Base-by-base conservation (phyloP, 2,329 filamentous ascomycete genomes). In the Neocatenulostroma microsporum region DNA sequence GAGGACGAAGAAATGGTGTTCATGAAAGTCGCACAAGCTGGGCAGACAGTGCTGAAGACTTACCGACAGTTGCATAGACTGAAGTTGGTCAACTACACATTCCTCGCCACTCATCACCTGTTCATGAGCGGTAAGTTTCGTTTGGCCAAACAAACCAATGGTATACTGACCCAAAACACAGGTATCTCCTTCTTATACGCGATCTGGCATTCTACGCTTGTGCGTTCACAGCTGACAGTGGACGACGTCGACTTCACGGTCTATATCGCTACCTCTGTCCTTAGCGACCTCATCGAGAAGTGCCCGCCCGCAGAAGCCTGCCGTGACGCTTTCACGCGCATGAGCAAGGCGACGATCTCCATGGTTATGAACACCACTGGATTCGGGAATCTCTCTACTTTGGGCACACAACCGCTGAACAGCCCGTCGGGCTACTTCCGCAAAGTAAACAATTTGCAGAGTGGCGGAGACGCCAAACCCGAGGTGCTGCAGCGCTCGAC, bases 241-340 rank as follows among this genome's bases (percentile, higher is more conserved):
- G 88, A 96, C 54, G 89, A 96, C 58, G 87, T 96, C n/a, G 89
- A 96, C 58, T 94, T 94, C 53, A 96, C 89, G 1, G 84, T 96
- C 7, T 70, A 95, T 32, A 86, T 88, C 7, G 89, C 88, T 15
- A 95, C 86, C 32, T 95, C 89, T 2, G 87, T 96, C 7, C 79
- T 96, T 28, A 82, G 79, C 4, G 91, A 95, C 55, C 72, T 96
- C 45, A 88, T 93, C 47, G 84, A 93, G 48, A 94, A 94, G 60
- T 96, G 91, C 50, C 88, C 89, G 0, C 89, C 89, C 0, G 89
- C 89, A 21, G 88, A 95, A 68, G 86, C 88, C 9, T 96, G 89
- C 59, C 79, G 87, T 11, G 88, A 96, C 58, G 88, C 91, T 1
- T 95, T 96, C 57, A 85, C 94, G 51, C 78, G 89, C 25, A 96